These are phyloP conservation scores for Porcisia hertigi DNA, from an alignment of 208 protist species.

Conservation along the genomic window DNA sequence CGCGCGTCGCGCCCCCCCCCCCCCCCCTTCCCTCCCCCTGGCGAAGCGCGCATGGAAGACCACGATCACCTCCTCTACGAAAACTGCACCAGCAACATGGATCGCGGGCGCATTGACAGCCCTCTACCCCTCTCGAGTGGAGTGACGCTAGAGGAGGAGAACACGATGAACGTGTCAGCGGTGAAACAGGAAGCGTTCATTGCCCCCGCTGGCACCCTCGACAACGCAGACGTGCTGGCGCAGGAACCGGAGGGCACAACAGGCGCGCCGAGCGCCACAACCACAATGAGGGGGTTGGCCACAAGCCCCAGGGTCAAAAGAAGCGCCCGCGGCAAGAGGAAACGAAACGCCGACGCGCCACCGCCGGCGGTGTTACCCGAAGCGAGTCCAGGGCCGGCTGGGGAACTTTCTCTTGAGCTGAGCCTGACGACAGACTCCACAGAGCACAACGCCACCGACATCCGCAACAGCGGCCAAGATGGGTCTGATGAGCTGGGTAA, in stretches of 20 bases:
- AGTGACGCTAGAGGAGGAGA: background rate
- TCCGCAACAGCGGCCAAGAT: background rate
- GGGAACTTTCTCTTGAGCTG: background rate
- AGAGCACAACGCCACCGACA: background rate
- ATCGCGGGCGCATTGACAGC: background rate
- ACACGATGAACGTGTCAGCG: background rate
- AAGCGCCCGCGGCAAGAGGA: background rate
- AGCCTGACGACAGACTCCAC: background rate
- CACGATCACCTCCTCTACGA: background rate
- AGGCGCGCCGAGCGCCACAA: background rate
- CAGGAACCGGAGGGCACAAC: background rate
- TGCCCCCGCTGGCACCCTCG: too few relatives aligned
- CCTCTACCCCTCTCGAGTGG: background rate
- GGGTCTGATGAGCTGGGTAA: background rate
- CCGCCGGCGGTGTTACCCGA: background rate
- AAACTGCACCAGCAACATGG: background rate
- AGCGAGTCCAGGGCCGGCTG: background rate
- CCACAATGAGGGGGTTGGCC: background rate
- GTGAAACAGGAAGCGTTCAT: background rate
- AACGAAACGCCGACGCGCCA: background rate
- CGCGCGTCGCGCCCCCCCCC: background rate
- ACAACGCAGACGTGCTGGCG: background rate
- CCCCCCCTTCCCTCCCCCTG: too few relatives aligned
- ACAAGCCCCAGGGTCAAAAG: background rate
- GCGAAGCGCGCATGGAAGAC: background rate